A percentile compares a stretch with the other conserved stretches of the same genome.
Conservation (phyloP, 2,329 filamentous ascomycete genomes). For the Aspergillus chevalieri region DNA sequence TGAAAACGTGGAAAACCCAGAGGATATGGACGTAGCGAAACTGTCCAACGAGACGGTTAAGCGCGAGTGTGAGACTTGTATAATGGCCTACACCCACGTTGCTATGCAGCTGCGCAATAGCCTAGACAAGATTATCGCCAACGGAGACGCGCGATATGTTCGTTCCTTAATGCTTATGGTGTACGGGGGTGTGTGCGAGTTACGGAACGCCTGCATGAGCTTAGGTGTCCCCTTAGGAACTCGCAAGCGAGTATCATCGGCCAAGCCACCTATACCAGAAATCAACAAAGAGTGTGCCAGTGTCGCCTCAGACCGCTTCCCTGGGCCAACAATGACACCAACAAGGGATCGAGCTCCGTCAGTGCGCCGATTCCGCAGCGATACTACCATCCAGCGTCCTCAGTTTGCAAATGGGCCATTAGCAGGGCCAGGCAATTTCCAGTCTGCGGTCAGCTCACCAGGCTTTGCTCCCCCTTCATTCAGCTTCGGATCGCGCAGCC, state of each 20-base stretch:
- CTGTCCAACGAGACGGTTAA: conserved; percentile 37
- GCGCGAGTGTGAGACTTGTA: conserved; percentile 44
- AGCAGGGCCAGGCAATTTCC: conserved; percentile 23
- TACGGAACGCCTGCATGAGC: conserved; percentile 53
- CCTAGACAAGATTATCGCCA: conserved; percentile 47
- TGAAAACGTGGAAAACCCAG: conserved; percentile 44
- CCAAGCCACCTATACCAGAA: conserved; percentile 24
- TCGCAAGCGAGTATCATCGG: conserved; percentile 21
- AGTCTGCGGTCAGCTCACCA: conserved; percentile 24
- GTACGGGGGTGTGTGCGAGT: conserved; percentile 53
- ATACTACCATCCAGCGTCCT: conserved; percentile 46
- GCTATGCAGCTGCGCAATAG: conserved; percentile 45
- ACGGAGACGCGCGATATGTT: conserved; percentile 52
- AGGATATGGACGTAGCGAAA: conserved; percentile 45
- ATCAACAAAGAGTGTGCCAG: conserved; percentile 22
- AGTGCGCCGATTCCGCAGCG: conserved; percentile 44
- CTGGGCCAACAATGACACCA: conserved; percentile 35
- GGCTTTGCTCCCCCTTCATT: conserved; percentile 27
- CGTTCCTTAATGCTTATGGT: conserved; percentile 55
- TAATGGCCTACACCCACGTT: conserved; percentile 46
- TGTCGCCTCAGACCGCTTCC: conserved; percentile 19
- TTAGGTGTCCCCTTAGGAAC: conserved; percentile 40
- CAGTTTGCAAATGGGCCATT: conserved; percentile 26
- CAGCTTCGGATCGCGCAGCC: conserved; percentile 32
- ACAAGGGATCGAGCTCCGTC: conserved; percentile 42